A percentile compares a stretch with the other conserved stretches of the same genome.
Evolutionary conservation across 257 asterid genomes (phyloP).

Genomic region (Apocynum venetum): DNA sequence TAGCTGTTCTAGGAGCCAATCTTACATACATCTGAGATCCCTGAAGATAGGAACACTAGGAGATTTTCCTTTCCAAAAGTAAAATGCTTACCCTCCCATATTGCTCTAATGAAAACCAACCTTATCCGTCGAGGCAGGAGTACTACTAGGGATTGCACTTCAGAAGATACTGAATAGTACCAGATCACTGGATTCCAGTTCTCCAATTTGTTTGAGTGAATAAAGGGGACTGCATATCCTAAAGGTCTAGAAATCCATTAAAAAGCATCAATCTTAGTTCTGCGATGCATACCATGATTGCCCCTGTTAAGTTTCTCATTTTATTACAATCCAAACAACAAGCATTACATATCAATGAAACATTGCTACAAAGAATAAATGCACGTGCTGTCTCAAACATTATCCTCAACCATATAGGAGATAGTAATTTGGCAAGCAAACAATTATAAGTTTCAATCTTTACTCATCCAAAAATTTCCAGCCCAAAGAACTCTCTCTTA

Average conservation of each 20-base stretch:
- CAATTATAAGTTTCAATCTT: too few species aligned
- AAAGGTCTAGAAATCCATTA: background rate
- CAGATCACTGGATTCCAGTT: background rate
- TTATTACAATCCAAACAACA: background rate
- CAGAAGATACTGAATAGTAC: background rate
- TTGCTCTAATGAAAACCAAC: background rate
- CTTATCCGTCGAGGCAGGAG: background rate
- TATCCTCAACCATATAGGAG: background rate
- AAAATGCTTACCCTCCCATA: background rate
- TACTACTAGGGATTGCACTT: background rate
- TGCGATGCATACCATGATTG: background rate
- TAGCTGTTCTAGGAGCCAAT: background rate
- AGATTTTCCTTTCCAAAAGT: background rate
- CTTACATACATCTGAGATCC: background rate
- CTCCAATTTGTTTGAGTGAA: background rate
- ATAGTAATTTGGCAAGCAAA: background rate
- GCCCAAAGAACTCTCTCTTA: background rate
- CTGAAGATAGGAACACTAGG: background rate
- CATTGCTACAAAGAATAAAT: background rate
- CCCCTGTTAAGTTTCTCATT: background rate
- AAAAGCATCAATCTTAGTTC: background rate
- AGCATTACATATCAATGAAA: background rate
- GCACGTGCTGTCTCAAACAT: background rate
- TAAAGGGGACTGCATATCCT: background rate
- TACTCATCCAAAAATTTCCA: background rate